A percentile compares a stretch with the other conserved stretches of the same genome.
These are phyloP conservation scores for Lithohypha guttulata DNA, from an alignment of 2,329 filamentous ascomycete genomes.

Conservation along the genomic window DNA sequence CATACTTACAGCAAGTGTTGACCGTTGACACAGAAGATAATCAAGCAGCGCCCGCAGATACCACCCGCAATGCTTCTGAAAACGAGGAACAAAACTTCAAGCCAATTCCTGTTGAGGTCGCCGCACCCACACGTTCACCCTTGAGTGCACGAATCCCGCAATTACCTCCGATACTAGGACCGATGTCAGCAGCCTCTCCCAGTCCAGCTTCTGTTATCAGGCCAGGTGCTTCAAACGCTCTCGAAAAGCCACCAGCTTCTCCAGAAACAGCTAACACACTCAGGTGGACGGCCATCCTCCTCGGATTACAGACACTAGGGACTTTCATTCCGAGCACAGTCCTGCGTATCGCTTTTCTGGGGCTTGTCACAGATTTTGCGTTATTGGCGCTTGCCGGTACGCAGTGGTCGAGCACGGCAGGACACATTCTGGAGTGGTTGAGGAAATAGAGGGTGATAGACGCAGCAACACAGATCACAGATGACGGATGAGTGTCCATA, in stretches of 20 bases:
- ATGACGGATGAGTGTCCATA: too few relatives aligned
- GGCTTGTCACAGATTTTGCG: constrained; percentile 16
- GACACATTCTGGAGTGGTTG: too few relatives aligned
- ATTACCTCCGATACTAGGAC: neutral
- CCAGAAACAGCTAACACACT: constrained; percentile 12
- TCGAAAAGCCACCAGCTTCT: constrained; percentile 14
- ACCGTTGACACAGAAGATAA: neutral
- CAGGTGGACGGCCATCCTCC: constrained; percentile 15
- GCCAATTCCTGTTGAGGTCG: neutral
- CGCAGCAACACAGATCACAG: too few relatives aligned
- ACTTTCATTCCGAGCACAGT: constrained; percentile 15
- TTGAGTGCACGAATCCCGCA: neutral
- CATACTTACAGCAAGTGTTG: neutral
- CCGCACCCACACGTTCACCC: neutral
- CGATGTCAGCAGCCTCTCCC: constrained; percentile 6
- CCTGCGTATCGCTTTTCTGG: constrained; percentile 15
- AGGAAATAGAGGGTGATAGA: too few relatives aligned
- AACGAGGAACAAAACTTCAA: neutral
- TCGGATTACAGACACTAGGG: constrained; percentile 15
- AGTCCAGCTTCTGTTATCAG: constrained; percentile 13
- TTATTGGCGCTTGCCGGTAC: constrained; percentile 17
- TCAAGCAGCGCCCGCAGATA: neutral
- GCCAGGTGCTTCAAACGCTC: constrained; percentile 13
- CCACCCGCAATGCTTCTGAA: neutral
- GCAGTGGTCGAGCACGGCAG: constrained; percentile 15